phyloP scores from a whole-genome alignment of 331 rosid genomes.

The Malus hybrid region DNA sequence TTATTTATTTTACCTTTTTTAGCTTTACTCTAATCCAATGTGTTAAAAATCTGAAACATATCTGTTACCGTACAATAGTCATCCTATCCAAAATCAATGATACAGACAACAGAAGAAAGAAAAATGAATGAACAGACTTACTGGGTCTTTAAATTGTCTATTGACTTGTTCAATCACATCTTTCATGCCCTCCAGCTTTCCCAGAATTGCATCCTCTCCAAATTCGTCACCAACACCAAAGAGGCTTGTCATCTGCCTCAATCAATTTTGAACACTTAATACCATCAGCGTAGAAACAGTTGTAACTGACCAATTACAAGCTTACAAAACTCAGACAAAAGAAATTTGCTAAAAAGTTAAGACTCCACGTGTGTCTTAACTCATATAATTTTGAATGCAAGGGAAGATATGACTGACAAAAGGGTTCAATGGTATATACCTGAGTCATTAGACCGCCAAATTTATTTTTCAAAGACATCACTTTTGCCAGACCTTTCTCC shows the following conservation, averaged over 20 bases:
- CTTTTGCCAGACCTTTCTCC: constrained; percentile 91
- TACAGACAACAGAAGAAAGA: not conserved
- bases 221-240: constrained; percentile 94
- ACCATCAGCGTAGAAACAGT: not conserved
- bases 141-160: constrained; percentile 92
- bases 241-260: constrained; percentile 70
- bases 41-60: not conserved
- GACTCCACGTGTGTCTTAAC: not conserved
- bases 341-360: not conserved
- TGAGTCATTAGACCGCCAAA: constrained; percentile 85
- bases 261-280: constrained; percentile 6
- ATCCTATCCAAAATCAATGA: not conserved
- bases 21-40: not conserved
- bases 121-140: constrained; percentile 29
- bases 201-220: constrained; percentile 91
- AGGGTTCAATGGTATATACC: constrained; percentile 34
- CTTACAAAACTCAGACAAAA: not conserved
- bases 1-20: not conserved
- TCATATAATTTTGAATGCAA: not conserved
- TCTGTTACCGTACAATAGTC: not conserved
- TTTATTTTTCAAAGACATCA: constrained; percentile 91
- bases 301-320: not conserved
- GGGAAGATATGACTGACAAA: not conserved
- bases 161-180: constrained; percentile 95
- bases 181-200: constrained; percentile 95